Conservation (phyloP, 2,329 filamentous ascomycete genomes). For the Penicillium griseofulvum region DNA sequence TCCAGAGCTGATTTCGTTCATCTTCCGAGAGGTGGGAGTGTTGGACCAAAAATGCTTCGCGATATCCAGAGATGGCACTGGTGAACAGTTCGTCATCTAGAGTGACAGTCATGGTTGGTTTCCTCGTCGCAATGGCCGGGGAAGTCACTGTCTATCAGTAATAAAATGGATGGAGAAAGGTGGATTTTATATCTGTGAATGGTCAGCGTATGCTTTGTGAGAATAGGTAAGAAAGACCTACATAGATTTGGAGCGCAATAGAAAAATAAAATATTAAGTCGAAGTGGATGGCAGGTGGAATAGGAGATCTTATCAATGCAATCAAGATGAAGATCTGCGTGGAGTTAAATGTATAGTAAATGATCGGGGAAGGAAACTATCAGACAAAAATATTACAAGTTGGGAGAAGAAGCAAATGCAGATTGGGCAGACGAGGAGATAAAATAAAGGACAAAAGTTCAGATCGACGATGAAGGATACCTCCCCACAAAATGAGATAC, state of each 20-base stretch:
- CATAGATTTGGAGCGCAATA: neutral
- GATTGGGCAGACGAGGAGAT: slow-evolving; percentile 17
- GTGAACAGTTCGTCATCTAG: slow-evolving; percentile 42
- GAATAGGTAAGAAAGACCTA: neutral
- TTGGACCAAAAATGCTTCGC: slow-evolving; percentile 43
- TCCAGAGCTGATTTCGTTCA: slow-evolving; percentile 43
- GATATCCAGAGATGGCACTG: slow-evolving; percentile 42
- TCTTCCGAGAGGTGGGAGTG: slow-evolving; percentile 42
- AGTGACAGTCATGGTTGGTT: slow-evolving; percentile 33
- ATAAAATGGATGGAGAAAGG: slow-evolving; percentile 15
- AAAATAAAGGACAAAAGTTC: slow-evolving; percentile 14
- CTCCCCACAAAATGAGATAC: slow-evolving; percentile 14
- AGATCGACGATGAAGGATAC: slow-evolving; percentile 5
- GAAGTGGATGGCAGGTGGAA: neutral
- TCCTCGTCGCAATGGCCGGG: slow-evolving; percentile 16
- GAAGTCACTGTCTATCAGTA: slow-evolving; percentile 35
- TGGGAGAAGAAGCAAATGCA: slow-evolving; percentile 7
- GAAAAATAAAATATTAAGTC: neutral
- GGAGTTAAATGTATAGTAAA: neutral
- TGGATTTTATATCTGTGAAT: neutral
- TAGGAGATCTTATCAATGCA: neutral
- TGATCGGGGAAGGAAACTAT: neutral
- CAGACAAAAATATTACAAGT: slow-evolving; percentile 1
- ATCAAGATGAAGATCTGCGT: neutral
- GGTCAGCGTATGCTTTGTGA: neutral